Conservation (phyloP, 2,329 filamentous ascomycete species). For the Reticulascus tulasneorum region DNA sequence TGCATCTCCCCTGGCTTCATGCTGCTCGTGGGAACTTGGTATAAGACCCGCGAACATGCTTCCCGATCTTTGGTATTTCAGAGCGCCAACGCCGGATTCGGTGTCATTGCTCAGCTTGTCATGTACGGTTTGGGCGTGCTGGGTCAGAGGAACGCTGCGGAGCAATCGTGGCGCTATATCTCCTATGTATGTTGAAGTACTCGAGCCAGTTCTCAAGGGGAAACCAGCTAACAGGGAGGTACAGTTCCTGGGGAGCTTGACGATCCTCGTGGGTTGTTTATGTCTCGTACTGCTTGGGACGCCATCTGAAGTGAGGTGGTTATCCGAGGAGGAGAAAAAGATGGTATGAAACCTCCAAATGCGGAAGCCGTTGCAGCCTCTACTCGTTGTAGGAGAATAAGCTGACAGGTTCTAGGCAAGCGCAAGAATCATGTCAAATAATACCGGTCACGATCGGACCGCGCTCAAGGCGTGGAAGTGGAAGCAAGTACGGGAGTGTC, state of each 20-base stretch:
- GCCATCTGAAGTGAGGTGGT: constrained; percentile 32
- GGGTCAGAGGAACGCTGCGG: constrained; percentile 21
- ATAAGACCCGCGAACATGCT: constrained; percentile 30
- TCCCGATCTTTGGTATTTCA: constrained; percentile 6
- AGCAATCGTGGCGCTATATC: constrained; percentile 34
- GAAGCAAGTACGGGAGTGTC: constrained; percentile 30
- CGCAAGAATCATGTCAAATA: constrained; percentile 29
- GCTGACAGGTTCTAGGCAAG: constrained; percentile 14
- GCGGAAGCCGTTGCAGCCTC: background rate
- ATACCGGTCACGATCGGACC: constrained; percentile 32
- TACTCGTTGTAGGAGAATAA: no score
- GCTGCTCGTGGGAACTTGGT: constrained; percentile 31
- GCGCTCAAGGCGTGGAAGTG: constrained; percentile 32
- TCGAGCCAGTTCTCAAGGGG: no score
- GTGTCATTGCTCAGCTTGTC: constrained; percentile 28
- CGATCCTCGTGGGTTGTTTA: constrained; percentile 25
- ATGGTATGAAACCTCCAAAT: constrained; percentile 19
- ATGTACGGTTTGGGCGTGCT: constrained; percentile 32
- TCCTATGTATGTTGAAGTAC: constrained; percentile 27
- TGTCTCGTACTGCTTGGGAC: constrained; percentile 32
- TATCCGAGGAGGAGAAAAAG: constrained; percentile 28
- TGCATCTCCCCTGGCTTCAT: constrained; percentile 35
- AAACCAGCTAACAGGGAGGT: background rate
- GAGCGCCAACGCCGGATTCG: constrained; percentile 25
- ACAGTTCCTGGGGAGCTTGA: constrained; percentile 30